phyloP scores from a whole-genome alignment of 345 rosid genomes.

The Syzygium oleosum region DNA sequence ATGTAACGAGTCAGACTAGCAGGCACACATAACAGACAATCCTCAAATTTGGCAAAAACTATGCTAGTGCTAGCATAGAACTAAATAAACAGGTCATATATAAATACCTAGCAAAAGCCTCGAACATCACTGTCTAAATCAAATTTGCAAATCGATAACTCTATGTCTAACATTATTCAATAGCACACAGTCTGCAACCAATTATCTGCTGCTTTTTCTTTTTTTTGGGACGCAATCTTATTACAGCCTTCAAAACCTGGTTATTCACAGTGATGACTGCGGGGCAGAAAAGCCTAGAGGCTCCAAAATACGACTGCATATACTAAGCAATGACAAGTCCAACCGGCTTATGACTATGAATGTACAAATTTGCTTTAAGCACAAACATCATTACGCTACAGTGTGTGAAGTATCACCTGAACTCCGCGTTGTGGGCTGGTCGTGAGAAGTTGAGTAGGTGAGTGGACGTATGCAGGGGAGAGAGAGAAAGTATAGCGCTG shows the following conservation, averaged over 20 bases:
- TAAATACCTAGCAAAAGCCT: background rate
- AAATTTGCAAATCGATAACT: background rate
- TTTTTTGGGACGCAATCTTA: background rate
- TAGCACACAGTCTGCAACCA: background rate
- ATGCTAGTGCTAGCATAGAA: background rate
- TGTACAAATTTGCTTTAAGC: background rate
- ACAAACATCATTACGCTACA: background rate
- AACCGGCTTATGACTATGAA: background rate
- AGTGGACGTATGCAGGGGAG: constrained; percentile 31
- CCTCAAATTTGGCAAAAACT: background rate
- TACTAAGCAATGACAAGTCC: background rate
- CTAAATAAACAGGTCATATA: background rate
- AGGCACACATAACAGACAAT: background rate
- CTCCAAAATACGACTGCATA: background rate
- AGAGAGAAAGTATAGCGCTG: constrained; percentile 26
- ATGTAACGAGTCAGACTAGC: background rate
- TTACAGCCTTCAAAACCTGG: background rate
- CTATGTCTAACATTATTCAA: background rate
- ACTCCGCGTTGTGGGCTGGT: constrained; percentile 28
- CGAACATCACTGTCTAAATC: background rate
- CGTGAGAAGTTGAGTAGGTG: constrained; percentile 12
- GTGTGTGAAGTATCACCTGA: constrained; percentile 20
- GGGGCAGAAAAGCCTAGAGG: background rate
- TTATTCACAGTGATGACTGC: background rate
- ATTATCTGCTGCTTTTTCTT: background rate